Evolutionary conservation across 1,284 basidiomycete genomes (phyloP).

Genomic region (Pulchroboletus neoregius): DNA sequence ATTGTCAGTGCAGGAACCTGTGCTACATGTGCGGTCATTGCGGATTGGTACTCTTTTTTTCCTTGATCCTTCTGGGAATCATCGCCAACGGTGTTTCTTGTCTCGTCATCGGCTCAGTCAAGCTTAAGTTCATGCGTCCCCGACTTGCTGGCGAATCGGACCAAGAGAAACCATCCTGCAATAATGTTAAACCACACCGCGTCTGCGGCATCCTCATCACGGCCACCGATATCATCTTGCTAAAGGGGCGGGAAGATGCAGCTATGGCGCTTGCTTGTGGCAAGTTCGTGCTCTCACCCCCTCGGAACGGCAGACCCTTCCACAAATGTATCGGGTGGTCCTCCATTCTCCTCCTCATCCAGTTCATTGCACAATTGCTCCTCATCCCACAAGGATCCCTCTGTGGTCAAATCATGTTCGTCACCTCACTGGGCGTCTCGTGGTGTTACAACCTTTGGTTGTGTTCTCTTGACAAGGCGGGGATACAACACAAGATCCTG

Average conservation of each 20-base stretch:
- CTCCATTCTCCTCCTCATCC: slow-evolving; percentile 21
- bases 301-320: slow-evolving; percentile 1
- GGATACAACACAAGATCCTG: slow-evolving; percentile 27
- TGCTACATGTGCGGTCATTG: slow-evolving; percentile 15
- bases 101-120: slow-evolving; percentile 23
- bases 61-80: slow-evolving; percentile 29
- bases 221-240: slow-evolving; percentile 13
- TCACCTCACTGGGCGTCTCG: slow-evolving; percentile 24
- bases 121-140: slow-evolving; percentile 17
- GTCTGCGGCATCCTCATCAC: slow-evolving; percentile 15
- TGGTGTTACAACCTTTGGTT: slow-evolving; percentile 29
- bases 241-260: slow-evolving; percentile 23
- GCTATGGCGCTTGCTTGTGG: slow-evolving; percentile 24
- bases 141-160: slow-evolving; percentile 12
- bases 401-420: slow-evolving; percentile 31
- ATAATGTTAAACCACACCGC: too few relatives aligned
- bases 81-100: slow-evolving; percentile 26
- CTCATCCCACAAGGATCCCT: slow-evolving; percentile 26
- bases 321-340: slow-evolving; percentile 18
- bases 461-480: slow-evolving; percentile 28
- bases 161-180: too few relatives aligned
- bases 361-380: slow-evolving; percentile 27
- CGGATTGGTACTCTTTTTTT: slow-evolving; percentile 28
- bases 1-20: slow-evolving; percentile 18
- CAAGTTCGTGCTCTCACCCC: slow-evolving; percentile 14